Percentiles rank a stretch among this genome's conserved stretches.
These are phyloP conservation scores for Begonia peltatifolia DNA, from an alignment of 306 rosid species.

Conservation along the genomic window DNA sequence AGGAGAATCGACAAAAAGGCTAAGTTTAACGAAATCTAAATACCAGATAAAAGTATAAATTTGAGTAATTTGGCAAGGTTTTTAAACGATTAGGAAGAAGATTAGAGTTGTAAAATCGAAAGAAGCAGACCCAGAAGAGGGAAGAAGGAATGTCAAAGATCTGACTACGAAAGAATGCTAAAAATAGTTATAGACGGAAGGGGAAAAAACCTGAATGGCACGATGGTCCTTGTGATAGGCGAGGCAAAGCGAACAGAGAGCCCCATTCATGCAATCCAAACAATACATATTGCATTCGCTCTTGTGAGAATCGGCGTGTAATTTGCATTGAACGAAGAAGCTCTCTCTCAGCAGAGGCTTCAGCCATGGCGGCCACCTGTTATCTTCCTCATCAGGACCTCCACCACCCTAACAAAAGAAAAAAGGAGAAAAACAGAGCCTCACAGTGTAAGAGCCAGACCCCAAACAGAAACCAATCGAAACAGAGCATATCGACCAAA, in stretches of 20 bases:
- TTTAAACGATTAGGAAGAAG: not conserved
- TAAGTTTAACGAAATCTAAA: not conserved
- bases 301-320: slow-evolving; percentile 84
- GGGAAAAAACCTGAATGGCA: slow-evolving; percentile 57
- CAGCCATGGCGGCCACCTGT: slow-evolving; percentile 99
- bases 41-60: not conserved
- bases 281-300: slow-evolving; percentile 98
- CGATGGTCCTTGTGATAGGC: slow-evolving; percentile 71
- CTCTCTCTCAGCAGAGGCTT: slow-evolving; percentile 65
- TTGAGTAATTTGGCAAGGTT: too few relatives aligned
- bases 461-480: not conserved
- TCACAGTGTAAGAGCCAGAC: not conserved
- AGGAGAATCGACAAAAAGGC: not conserved
- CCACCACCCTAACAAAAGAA: slow-evolving; percentile 62
- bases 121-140: slow-evolving; percentile 2
- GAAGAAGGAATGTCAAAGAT: not conserved
- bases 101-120: not conserved
- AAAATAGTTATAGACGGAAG: not conserved
- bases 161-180: slow-evolving; percentile 7
- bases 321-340: slow-evolving; percentile 90
- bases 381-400: slow-evolving; percentile 77
- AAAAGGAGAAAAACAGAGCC: slow-evolving; percentile 6
- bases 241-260: slow-evolving; percentile 91
- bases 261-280: slow-evolving; percentile 87
- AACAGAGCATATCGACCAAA: not conserved